These are phyloP conservation scores for Alternaria novae-zelandiae DNA, from an alignment of 2,329 filamentous ascomycete species.

Conservation along the genomic window DNA sequence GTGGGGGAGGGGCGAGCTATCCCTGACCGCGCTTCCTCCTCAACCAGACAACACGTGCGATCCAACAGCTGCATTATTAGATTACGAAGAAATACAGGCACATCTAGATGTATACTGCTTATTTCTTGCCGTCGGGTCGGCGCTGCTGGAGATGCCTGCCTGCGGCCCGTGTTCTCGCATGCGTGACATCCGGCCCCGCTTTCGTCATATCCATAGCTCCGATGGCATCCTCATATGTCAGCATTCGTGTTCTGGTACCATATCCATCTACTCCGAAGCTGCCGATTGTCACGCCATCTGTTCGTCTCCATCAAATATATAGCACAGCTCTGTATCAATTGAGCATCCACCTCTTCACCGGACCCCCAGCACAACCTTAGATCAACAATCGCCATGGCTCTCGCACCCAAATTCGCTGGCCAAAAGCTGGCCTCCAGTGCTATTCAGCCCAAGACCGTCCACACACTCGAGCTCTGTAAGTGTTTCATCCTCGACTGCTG, in stretches of 20 bases:
- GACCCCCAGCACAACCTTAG: neutral
- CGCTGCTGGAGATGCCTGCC: neutral
- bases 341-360: neutral
- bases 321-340: neutral
- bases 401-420: conserved; percentile 78
- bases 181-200: conserved; percentile 11
- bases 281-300: neutral
- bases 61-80: neutral
- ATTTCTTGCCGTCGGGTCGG: neutral
- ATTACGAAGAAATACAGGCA: neutral
- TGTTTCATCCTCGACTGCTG: neutral
- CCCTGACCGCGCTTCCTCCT: neutral
- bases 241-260: conserved; percentile 24
- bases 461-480: conserved; percentile 63
- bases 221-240: conserved; percentile 21
- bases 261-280: neutral
- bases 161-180: neutral
- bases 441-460: conserved; percentile 53
- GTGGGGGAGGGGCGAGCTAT: conserved; percentile 19
- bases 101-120: no score
- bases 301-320: neutral
- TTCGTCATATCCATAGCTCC: conserved; percentile 30
- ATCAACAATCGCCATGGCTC: conserved; percentile 60
- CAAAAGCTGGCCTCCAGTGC: conserved; percentile 66
- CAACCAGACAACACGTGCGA: neutral